A percentile compares a stretch with the other conserved stretches of the same genome.
phyloP scores from a whole-genome alignment of 1,284 basidiomycete genomes.

The Takashimella koratensis region DNA sequence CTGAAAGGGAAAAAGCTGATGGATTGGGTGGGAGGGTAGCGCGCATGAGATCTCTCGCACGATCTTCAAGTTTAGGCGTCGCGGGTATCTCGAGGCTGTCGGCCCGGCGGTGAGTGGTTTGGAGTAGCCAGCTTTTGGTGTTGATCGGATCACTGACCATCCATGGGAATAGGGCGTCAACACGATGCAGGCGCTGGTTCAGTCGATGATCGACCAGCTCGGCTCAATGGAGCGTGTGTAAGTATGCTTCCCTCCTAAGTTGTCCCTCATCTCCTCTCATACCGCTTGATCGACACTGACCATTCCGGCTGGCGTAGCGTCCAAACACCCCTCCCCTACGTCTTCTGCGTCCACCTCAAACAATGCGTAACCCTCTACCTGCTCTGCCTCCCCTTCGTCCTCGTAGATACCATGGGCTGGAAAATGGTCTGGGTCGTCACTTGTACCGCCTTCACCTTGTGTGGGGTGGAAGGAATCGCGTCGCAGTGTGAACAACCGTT shows the following conservation, averaged over 20 bases:
- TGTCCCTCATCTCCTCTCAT: no score
- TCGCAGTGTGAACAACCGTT: conserved; percentile 85
- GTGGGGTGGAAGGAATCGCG: conserved; percentile 74
- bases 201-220: conserved; percentile 75
- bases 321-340: conserved; percentile 45
- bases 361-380: conserved; percentile 88
- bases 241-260: no score
- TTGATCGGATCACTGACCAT: conserved; percentile 10
- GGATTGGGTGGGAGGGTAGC: conserved; percentile 45
- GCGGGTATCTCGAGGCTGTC: conserved; percentile 74
- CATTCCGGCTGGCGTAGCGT: conserved; percentile 2
- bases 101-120: conserved; percentile 66
- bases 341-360: conserved; percentile 75
- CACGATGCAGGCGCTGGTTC: conserved; percentile 62
- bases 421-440: conserved; percentile 76
- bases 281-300: not conserved
- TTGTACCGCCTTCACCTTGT: conserved; percentile 72
- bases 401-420: conserved; percentile 64
- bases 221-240: conserved; percentile 75
- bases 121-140: not conserved
- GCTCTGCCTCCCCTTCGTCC: conserved; percentile 76
- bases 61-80: conserved; percentile 68
- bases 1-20: not conserved
- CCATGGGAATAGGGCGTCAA: conserved; percentile 58
- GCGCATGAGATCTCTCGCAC: conserved; percentile 69